phyloP scores from a whole-genome alignment of 768 basidiomycete genomes.

The Leccinum imitatum region DNA sequence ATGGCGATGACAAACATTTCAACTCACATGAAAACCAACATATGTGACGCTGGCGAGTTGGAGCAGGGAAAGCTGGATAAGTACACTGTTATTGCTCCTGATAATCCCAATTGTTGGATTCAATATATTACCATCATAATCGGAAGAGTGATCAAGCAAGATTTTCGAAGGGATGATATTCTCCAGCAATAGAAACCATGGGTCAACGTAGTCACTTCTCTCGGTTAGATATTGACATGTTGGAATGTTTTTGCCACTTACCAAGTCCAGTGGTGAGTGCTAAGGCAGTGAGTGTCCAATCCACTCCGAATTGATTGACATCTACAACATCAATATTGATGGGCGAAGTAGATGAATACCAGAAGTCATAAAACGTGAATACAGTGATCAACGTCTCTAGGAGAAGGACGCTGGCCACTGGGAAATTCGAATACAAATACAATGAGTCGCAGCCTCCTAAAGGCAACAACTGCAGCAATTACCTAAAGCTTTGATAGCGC shows the following conservation, averaged over 20 bases:
- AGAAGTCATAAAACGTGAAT: constrained; percentile 15
- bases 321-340: not conserved
- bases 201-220: not conserved
- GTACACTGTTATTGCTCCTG: not conserved
- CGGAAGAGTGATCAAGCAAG: not conserved
- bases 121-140: constrained; percentile 19
- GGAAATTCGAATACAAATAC: constrained; percentile 7
- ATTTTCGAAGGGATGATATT: constrained; percentile 13
- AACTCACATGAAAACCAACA: constrained; percentile 3
- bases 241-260: constrained; percentile 6
- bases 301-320: not conserved
- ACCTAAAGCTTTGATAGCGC: not conserved
- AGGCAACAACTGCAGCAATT: not conserved
- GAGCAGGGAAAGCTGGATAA: constrained; percentile 21
- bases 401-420: constrained; percentile 14
- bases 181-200: constrained; percentile 28
- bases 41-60: constrained; percentile 20
- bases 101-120: not conserved
- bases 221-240: not conserved
- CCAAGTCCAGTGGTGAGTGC: constrained; percentile 16
- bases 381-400: constrained; percentile 19
- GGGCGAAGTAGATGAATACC: not conserved
- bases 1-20: not conserved
- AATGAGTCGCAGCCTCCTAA: not conserved
- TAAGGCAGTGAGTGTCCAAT: not conserved